Evolutionary conservation across 176 grass and related monocot species (phyloP), one percentile per base, ranked within the genome.

Genomic region (Eragrostis curvula): DNA sequence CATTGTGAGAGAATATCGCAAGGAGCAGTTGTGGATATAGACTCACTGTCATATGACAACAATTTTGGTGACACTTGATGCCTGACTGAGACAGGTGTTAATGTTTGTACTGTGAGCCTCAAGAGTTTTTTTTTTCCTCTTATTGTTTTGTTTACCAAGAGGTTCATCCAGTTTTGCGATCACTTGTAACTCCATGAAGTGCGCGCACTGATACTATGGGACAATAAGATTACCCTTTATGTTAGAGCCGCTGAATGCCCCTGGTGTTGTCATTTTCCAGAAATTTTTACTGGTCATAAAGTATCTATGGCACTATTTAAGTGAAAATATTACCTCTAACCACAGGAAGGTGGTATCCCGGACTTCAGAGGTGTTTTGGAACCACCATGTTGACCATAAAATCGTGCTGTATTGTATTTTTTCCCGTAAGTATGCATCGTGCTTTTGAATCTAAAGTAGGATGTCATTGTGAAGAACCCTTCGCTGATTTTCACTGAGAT

Each of bases 11-110:
- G 86, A 94, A 60, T 94, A 91, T 76, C 82, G 91, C 24, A 89
- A 81, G 75, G 92, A 94, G 45, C 75, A 80, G 66, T 46, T 97
- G 52, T 94, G 91, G 94, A 91, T 93, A 90, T 97, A 84, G 72
- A 81, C 74, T 32, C 58, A 49, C 55, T 58, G 66, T 23, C 16
- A 6, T 62, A 71, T 87, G 70, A 79, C 66, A 79, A 48, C 16
- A 62, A 69, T 85, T 92, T 84, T 81, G 71, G 68, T 84, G 27
- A 70, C 66, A 67, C 58, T 55, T 81, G 70, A 45, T 85, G 40
- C 49, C 64, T 36, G 52, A 39, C 18, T 66, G 56, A 18, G 29
- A 71, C 66, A 62, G 61, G 69, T 71, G 72, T 53, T 74, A 53
- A 28, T 45, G 43, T 88, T 79, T 69, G 59, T 51, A 51, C 75